phyloP scores from a whole-genome alignment of 2,329 filamentous ascomycete species.

The Fusarium udum region DNA sequence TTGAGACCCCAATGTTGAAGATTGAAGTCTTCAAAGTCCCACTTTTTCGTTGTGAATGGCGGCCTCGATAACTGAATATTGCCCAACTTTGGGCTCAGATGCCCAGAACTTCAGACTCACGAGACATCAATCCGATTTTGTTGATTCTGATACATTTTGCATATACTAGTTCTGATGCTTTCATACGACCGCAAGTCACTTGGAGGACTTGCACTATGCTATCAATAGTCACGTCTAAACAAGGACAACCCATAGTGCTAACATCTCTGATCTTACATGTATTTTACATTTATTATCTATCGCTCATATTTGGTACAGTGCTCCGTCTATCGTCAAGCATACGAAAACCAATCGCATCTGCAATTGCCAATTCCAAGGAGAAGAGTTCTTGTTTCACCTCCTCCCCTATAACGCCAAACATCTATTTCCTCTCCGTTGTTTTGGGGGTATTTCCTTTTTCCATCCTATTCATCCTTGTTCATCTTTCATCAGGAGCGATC shows the following conservation, averaged over 20 bases:
- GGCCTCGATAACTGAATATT: slow-evolving; percentile 47
- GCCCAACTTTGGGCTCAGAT: background rate
- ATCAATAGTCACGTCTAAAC: background rate
- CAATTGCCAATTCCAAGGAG: slow-evolving; percentile 14
- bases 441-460: slow-evolving; percentile 21
- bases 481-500: slow-evolving; percentile 11
- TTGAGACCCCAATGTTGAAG: background rate
- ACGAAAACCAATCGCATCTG: background rate
- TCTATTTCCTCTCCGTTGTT: slow-evolving; percentile 9
- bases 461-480: slow-evolving; percentile 2
- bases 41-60: slow-evolving; percentile 27
- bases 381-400: slow-evolving; percentile 21
- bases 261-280: slow-evolving; percentile 9
- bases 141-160: background rate
- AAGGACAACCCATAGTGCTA: background rate
- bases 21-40: slow-evolving; percentile 38
- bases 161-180: background rate
- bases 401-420: slow-evolving; percentile 34
- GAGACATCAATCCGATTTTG: background rate
- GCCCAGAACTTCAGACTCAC: background rate
- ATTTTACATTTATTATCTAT: slow-evolving; percentile 42
- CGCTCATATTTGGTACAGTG: slow-evolving; percentile 29
- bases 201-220: fast-evolving
- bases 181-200: background rate
- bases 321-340: slow-evolving; percentile 28